These are phyloP conservation scores for Pythium aristosporum DNA, from an alignment of 352 stramenopile genomes.

Conservation along the genomic window DNA sequence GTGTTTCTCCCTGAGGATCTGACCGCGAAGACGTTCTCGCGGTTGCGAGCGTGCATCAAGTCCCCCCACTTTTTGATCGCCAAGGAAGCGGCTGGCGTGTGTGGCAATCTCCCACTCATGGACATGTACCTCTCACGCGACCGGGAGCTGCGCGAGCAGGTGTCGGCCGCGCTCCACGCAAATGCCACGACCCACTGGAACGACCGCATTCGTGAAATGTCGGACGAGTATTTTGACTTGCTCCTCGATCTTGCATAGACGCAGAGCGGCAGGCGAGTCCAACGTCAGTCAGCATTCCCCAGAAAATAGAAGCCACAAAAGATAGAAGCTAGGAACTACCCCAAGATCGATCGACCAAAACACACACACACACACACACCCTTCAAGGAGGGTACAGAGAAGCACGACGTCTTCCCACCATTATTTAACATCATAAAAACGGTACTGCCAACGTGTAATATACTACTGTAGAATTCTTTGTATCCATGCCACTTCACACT, in stretches of 20 bases:
- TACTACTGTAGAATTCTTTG: not conserved
- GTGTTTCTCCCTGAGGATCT: conserved; percentile 51
- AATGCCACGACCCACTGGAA: conserved; percentile 75
- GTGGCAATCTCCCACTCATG: conserved; percentile 65
- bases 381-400: not conserved
- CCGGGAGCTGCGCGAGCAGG: conserved; percentile 50
- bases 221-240: conserved; percentile 80
- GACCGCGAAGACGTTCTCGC: conserved; percentile 48
- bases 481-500: too few species aligned
- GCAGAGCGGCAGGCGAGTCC: not conserved
- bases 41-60: conserved; percentile 50
- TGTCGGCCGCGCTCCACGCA: conserved; percentile 62
- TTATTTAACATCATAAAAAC: conserved; percentile 35
- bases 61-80: conserved; percentile 75
- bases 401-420: not conserved
- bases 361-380: conserved; percentile 9
- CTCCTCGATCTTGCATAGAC: conserved; percentile 73
- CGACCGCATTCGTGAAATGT: conserved; percentile 70
- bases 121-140: conserved; percentile 64
- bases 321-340: conserved; percentile 10
- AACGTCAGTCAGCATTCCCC: not conserved
- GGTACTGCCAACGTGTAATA: conserved; percentile 23
- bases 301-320: not conserved
- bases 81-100: conserved; percentile 66
- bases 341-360: not conserved